Conservation (phyloP, 2,329 filamentous ascomycete species). For the Rugonectria rugulosa region DNA sequence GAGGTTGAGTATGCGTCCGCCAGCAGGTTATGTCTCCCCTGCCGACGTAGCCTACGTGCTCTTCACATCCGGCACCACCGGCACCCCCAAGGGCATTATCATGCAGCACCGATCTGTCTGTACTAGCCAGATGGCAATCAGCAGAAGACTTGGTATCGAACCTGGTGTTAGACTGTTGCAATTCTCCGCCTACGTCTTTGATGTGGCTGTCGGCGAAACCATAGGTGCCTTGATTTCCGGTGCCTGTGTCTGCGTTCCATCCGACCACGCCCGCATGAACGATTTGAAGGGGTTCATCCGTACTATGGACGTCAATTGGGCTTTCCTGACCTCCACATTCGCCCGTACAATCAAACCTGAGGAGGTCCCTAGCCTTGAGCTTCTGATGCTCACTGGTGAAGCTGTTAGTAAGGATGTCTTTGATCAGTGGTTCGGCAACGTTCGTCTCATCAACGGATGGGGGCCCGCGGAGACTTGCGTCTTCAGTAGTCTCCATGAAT, state of each 20-base stretch:
- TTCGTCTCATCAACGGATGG: conserved; percentile 7
- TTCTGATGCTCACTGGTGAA: conserved; percentile 9
- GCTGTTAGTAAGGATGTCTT: conserved; percentile 5
- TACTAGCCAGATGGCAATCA: conserved; percentile 15
- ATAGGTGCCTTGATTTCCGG: conserved; percentile 12
- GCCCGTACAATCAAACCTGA: conserved; percentile 10
- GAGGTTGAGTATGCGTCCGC: conserved; percentile 1
- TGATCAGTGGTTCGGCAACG: conserved; percentile 3
- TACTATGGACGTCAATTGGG: conserved; percentile 4
- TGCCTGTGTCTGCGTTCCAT: conserved; percentile 22
- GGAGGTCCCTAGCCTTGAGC: conserved; percentile 4
- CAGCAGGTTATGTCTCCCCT: not conserved
- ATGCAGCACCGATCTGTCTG: conserved; percentile 29
- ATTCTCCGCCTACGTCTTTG: conserved; percentile 19
- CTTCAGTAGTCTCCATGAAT: conserved; percentile 7
- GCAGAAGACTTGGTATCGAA: conserved; percentile 6
- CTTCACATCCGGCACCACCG: conserved; percentile 40
- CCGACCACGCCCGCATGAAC: conserved; percentile 7
- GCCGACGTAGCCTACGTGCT: conserved; percentile 26
- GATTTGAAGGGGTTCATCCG: conserved; percentile 3
- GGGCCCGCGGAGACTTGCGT: conserved; percentile 1
- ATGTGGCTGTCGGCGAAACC: conserved; percentile 15
- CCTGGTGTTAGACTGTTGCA: conserved; percentile 13
- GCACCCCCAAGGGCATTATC: conserved; percentile 34
- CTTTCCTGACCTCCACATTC: conserved; percentile 12